Base-by-base conservation (phyloP, 148 eudicot species). In the Dysphania ambrosioides region DNA sequence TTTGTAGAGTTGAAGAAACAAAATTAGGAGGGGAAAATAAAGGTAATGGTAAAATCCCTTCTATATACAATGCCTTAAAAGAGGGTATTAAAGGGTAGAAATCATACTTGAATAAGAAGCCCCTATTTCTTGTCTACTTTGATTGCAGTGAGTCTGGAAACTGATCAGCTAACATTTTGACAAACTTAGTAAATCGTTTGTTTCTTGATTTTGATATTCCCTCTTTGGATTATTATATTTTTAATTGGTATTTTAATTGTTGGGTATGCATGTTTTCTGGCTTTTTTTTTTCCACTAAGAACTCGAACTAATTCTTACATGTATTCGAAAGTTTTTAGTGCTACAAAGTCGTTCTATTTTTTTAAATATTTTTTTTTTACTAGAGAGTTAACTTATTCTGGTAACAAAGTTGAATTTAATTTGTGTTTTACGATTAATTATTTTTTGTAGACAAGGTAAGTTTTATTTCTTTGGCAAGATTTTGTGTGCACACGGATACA, bases 151-250 rank as follows among this genome's bases (percentile, higher is more conserved):
- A 49, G 58, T 70, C 40, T 64, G 19, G 71, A 64, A 57, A 56
- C 31, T 62, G 66, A 66, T 3, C 69, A 75, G 59, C 79, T 80
- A 80, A 80, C 83, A 71, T 80, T 71, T 80, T 80, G 79, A 80
- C 76, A 58, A 80, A 71, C 15, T 32, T 55, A 41, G 24, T 35
- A 27, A 27, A 59, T 58, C 42, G 7, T 44, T 44, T 76, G 66
- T 38, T 15, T 29, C 29, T 67, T 19, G 9, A 11, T 6, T 57
- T 75, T 57, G 35, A 16, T 34, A 7, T 38, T n/a, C 29, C 36
- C 72, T 24, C 55, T 23, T 68, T 75, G 51, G 29, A n/a, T 74
- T 42, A 40, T 27, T 57, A 7, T 73, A 36, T 38, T 36, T 56
- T 10, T 12, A n/a, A 15, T 44, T 9, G 53, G 55, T 23, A 24